These are phyloP conservation scores for Gentiana straminea DNA, from an alignment of 257 asterid species.

Conservation along the genomic window DNA sequence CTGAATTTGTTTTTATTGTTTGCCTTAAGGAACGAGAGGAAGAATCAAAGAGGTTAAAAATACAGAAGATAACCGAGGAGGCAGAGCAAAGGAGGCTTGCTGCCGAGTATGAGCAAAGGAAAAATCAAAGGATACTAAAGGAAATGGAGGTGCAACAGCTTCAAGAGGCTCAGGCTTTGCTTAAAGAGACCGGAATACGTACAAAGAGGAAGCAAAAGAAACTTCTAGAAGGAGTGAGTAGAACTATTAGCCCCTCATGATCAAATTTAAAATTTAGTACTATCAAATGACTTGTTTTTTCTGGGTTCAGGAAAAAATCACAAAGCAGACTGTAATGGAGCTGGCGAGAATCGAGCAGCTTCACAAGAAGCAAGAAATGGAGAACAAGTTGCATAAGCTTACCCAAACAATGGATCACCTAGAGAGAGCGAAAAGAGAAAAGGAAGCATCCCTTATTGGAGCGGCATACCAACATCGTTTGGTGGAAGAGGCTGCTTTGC, in stretches of 20 bases:
- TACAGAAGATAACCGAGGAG: slow-evolving; percentile 61
- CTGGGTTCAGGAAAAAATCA: slow-evolving; percentile 57
- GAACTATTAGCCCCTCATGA: neutral
- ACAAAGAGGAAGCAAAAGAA: slow-evolving; percentile 68
- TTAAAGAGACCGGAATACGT: slow-evolving; percentile 51
- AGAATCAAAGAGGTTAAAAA: slow-evolving; percentile 58
- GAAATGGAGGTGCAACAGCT: slow-evolving; percentile 82
- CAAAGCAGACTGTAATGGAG: slow-evolving; percentile 55
- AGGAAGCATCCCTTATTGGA: slow-evolving; percentile 22
- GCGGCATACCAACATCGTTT: slow-evolving; percentile 24
- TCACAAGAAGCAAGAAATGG: slow-evolving; percentile 82
- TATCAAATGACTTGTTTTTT: neutral
- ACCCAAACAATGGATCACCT: slow-evolving; percentile 28
- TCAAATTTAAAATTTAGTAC: neutral
- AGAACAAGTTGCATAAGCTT: slow-evolving; percentile 38
- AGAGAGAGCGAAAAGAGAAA: slow-evolving; percentile 38
- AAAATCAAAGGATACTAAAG: slow-evolving; percentile 54
- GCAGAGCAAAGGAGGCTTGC: slow-evolving; percentile 70
- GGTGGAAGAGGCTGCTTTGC: slow-evolving; percentile 19
- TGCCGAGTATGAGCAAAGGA: slow-evolving; percentile 59
- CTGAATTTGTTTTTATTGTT: neutral
- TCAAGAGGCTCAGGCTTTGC: slow-evolving; percentile 61
- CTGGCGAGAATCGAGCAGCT: slow-evolving; percentile 64
- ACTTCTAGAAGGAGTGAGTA: slow-evolving; percentile 65
- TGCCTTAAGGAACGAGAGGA: slow-evolving; percentile 68